Evolutionary conservation across 139 green algal genomes (phyloP), one percentile per base, ranked within the genome.

Genomic region (Chlamydomonas sphaeroides): DNA sequence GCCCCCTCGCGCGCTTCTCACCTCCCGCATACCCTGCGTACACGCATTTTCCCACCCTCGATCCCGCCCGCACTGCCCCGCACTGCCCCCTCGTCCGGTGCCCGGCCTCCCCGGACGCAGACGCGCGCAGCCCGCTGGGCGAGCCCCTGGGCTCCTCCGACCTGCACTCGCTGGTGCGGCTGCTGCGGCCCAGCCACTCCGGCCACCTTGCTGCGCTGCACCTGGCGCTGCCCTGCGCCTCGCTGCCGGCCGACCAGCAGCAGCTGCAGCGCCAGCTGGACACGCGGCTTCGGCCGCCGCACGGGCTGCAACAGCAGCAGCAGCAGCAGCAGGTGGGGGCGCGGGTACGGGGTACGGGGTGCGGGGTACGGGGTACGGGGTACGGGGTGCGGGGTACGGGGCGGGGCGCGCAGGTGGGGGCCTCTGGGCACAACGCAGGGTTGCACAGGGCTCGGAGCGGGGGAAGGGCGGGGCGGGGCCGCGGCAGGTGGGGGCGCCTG

Each of bases 191-290:
- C 28, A 61, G 59, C 21, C 67, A 57, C n/a, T 38, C 48, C 68
- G 65, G 77, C 3, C 73, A 68, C 73, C 59, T 94, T 42, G 86
- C 83, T 3, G 85, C 85, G 1, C 35, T 88, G 1, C 77, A 83
- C 15, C 30, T 94, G 72, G 66, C 82, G 5, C 69, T 94, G 51
- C 89, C 91, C 36, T 88, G 84, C 70, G 63, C 89, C 63, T 26
- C 53, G 3, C 82, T 92, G 48, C 65, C 65, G 17, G 65, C 63
- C 7, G 77, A 74, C 49, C 11, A 33, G 18, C 65, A 42, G 65
- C 65, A 75, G 30, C 49, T 84, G 35, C 57, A 59, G n/a, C 35
- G 38, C 33, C 77, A 84, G 57, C 77, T 76, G 15, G 77, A 84
- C 63, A 49, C 63, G 35, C 77, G 77, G 21, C 2, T 84, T 38